Conservation (phyloP, 129 eudicot genomes). For the Dittrichia graveolens region DNA sequence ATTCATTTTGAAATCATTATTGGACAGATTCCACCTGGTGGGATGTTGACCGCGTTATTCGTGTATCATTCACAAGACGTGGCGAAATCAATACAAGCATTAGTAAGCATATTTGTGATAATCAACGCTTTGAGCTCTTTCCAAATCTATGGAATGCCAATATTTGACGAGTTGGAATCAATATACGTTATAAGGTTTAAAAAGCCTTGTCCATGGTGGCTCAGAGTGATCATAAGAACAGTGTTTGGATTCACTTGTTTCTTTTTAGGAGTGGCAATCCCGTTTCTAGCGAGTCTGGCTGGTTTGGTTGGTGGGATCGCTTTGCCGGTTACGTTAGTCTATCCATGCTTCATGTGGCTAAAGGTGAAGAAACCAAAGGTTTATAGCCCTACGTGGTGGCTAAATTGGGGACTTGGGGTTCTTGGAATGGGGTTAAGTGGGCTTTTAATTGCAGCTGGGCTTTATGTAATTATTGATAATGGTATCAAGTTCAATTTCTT, state of each 20-base stretch:
- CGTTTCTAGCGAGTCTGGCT: slow-evolving; percentile 50
- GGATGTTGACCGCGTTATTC: slow-evolving; percentile 52
- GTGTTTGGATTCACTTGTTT: slow-evolving; percentile 46
- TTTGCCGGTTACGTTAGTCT: slow-evolving; percentile 54
- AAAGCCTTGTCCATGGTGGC: slow-evolving; percentile 56
- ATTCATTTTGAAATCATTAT: neutral
- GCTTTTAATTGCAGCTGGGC: slow-evolving; percentile 50
- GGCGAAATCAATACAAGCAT: slow-evolving; percentile 33
- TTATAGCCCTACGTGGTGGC: slow-evolving; percentile 44
- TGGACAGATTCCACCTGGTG: slow-evolving; percentile 51
- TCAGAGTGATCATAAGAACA: slow-evolving; percentile 45
- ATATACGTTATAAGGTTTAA: slow-evolving; percentile 36
- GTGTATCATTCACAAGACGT: slow-evolving; percentile 43
- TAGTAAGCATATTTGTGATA: slow-evolving; percentile 45
- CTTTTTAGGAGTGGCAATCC: slow-evolving; percentile 48
- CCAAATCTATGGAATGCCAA: slow-evolving; percentile 61
- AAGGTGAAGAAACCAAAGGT: slow-evolving; percentile 51
- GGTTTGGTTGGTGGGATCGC: slow-evolving; percentile 53
- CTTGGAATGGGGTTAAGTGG: slow-evolving; percentile 50
- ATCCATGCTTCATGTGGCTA: slow-evolving; percentile 66
- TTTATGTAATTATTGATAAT: slow-evolving; percentile 44
- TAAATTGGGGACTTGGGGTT: slow-evolving; percentile 53
- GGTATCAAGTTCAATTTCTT: slow-evolving; percentile 46
- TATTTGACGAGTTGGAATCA: slow-evolving; percentile 55
- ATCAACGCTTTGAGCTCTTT: slow-evolving; percentile 51